Conservation (phyloP, 169 alveolate genomes). For the Neospora caninum region DNA sequence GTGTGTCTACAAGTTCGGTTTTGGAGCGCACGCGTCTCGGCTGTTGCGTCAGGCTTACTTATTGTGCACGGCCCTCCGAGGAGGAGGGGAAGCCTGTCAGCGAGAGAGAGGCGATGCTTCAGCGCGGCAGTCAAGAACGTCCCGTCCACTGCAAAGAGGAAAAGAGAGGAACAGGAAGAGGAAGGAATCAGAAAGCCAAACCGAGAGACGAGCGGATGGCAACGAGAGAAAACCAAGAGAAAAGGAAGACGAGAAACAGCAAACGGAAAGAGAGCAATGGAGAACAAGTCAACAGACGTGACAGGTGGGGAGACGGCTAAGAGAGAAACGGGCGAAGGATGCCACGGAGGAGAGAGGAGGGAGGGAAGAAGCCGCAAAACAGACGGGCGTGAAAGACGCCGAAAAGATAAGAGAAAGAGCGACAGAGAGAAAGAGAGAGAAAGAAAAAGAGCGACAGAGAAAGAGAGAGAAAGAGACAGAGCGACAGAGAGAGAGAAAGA, state of each 20-base stretch:
- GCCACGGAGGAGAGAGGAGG: neutral
- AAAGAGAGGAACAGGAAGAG: neutral
- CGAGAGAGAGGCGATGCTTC: neutral
- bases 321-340: neutral
- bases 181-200: neutral
- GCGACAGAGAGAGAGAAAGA: neutral
- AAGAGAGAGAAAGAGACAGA: neutral
- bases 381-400: neutral
- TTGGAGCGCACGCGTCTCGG: too few relatives aligned
- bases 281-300: neutral
- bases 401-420: neutral
- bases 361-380: neutral
- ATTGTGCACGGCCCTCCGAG: constrained; percentile 13
- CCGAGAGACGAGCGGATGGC: neutral
- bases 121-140: constrained; percentile 27
- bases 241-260: neutral
- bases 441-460: neutral
- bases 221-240: neutral
- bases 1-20: too few relatives aligned
- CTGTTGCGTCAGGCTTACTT: neutral
- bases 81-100: constrained; percentile 20
- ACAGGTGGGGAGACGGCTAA: too few relatives aligned
- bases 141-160: constrained; percentile 3
- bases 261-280: neutral
- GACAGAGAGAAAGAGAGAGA: neutral